phyloP scores from a whole-genome alignment of 495 filamentous ascomycete genomes.

The Aspergillus carlsbadensis region DNA sequence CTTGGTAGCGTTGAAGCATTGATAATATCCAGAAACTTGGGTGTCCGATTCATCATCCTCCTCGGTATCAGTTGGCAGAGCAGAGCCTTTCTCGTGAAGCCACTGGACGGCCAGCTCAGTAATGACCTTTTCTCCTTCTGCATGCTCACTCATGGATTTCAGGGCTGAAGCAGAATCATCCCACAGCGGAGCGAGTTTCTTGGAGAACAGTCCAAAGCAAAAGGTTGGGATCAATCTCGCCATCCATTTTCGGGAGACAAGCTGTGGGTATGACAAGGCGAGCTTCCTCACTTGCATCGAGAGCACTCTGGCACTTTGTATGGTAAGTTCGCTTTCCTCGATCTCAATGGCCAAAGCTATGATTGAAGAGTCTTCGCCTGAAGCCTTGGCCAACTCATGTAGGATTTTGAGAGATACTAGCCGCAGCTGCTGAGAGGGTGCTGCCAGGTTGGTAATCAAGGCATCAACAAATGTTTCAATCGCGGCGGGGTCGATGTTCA shows the following conservation, averaged over 20 bases:
- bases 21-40: conserved; percentile 56
- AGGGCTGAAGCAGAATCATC: conserved; percentile 76
- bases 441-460: conserved; percentile 68
- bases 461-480: conserved; percentile 56
- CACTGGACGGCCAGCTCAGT: conserved; percentile 74
- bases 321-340: conserved; percentile 71
- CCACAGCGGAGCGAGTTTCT: conserved; percentile 79
- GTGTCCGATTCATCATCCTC: conserved; percentile 32
- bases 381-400: conserved; percentile 30
- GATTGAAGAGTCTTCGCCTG: conserved; percentile 39
- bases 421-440: conserved; percentile 69
- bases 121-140: conserved; percentile 69
- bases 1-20: conserved; percentile 71
- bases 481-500: conserved; percentile 42
- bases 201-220: conserved; percentile 85
- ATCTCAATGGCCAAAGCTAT: conserved; percentile 59
- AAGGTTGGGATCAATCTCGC: conserved; percentile 72
- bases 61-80: conserved; percentile 19
- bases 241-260: conserved; percentile 60
- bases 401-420: conserved; percentile 70
- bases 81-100: conserved; percentile 61
- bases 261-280: conserved; percentile 55
- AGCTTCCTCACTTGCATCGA: conserved; percentile 85
- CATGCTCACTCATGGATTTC: conserved; percentile 68
- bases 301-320: conserved; percentile 71